Conservation (phyloP, 2,329 filamentous ascomycete species). For the Ceratocystis huliohia region DNA sequence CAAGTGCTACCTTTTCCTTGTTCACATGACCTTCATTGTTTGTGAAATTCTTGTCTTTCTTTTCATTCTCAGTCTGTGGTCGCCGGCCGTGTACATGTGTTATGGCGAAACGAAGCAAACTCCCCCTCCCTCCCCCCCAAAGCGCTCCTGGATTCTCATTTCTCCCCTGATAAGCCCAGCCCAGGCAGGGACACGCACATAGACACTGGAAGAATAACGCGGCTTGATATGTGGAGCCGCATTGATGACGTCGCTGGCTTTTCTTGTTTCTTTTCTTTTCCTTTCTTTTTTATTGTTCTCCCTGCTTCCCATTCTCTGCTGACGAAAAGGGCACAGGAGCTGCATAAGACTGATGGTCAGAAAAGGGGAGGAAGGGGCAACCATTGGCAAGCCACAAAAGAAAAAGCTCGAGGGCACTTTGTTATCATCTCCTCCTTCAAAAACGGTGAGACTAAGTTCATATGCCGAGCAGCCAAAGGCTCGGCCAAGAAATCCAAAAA, state of each 20-base stretch:
- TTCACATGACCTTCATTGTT: not conserved
- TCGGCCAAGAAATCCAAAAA: not conserved
- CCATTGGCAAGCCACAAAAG: too few species aligned
- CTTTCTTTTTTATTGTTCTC: too few species aligned
- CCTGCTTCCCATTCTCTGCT: not conserved
- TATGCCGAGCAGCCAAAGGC: not conserved
- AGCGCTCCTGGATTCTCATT: not conserved
- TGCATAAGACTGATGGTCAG: not conserved
- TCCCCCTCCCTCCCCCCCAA: not conserved
- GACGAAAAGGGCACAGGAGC: not conserved
- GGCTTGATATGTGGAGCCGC: conserved; percentile 1
- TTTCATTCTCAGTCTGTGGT: not conserved
- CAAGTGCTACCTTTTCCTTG: not conserved
- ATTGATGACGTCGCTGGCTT: not conserved
- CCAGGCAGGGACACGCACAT: not conserved
- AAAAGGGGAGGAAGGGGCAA: too few species aligned
- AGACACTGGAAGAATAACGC: not conserved
- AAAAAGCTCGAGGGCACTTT: not conserved
- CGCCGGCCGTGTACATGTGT: not conserved
- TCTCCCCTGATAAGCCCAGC: not conserved
- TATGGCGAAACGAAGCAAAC: not conserved
- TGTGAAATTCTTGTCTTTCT: not conserved
- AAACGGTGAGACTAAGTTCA: not conserved
- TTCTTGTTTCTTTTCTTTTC: too few species aligned
- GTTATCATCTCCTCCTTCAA: not conserved